Percentiles rank a stretch among this genome's conserved stretches.
phyloP scores from a whole-genome alignment of 2,329 filamentous ascomycete genomes.

The Ustulina deusta region DNA sequence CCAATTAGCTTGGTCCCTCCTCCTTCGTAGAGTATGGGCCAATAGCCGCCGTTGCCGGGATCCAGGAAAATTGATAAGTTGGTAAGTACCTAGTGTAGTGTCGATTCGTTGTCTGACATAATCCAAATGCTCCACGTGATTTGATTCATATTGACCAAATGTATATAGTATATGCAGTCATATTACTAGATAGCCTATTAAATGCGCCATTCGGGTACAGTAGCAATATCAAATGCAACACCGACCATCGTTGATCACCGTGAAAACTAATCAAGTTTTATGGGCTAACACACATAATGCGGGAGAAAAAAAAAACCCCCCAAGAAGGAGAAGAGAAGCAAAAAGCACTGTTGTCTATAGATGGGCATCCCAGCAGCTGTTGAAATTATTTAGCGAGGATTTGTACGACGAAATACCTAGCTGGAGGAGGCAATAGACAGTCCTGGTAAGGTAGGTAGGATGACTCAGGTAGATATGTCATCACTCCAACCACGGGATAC shows the following conservation, averaged over 20 bases:
- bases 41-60: slow-evolving; percentile 8
- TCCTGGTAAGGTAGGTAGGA: too few relatives aligned
- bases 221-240: not conserved
- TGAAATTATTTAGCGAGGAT: not conserved
- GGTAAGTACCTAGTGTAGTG: not conserved
- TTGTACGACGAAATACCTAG: not conserved
- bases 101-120: slow-evolving; percentile 29
- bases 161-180: slow-evolving; percentile 6
- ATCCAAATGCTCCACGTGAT: slow-evolving; percentile 13
- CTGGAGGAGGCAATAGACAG: not conserved
- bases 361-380: not conserved
- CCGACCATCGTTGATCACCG: not conserved
- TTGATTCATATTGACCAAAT: not conserved
- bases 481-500: not conserved
- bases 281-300: not conserved
- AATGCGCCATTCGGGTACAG: not conserved
- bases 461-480: not conserved
- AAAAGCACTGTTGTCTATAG: not conserved
- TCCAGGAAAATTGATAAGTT: not conserved
- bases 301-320: not conserved
- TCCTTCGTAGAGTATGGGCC: slow-evolving; percentile 6
- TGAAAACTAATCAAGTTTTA: not conserved
- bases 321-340: not conserved
- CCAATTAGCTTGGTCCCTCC: slow-evolving; percentile 4
- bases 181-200: slow-evolving; percentile 26